Percentiles rank a stretch among this genome's conserved stretches.
These are phyloP conservation scores for Cryptococcus sp. DNA, from an alignment of 1,284 basidiomycete species.

Conservation along the genomic window DNA sequence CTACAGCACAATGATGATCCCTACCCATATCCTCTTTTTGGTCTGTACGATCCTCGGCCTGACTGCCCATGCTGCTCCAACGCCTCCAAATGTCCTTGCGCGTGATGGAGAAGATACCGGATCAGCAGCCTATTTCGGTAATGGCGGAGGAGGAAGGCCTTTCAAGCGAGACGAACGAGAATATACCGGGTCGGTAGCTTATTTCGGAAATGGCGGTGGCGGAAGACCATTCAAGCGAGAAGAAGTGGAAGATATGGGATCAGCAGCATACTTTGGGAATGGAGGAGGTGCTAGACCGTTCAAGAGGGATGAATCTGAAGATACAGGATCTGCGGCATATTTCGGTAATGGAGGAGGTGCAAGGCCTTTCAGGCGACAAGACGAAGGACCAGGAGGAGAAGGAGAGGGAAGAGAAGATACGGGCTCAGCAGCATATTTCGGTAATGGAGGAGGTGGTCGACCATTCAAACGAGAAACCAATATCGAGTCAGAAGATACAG, in stretches of 20 bases:
- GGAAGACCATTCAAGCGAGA: neutral
- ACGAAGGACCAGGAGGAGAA: neutral
- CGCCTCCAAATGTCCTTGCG: neutral
- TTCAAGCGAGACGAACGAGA: slow-evolving; percentile 2
- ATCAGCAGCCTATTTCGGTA: neutral
- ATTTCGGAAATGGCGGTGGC: neutral
- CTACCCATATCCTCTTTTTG: neutral
- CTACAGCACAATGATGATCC: neutral
- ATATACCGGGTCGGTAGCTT: neutral
- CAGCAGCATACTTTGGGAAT: neutral
- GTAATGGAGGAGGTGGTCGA: neutral
- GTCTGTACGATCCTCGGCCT: neutral
- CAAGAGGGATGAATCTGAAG: neutral
- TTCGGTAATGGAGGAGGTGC: neutral
- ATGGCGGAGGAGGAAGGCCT: neutral
- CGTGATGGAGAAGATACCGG: neutral
- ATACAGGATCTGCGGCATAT: neutral
- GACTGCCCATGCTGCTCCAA: neutral
- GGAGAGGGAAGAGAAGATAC: neutral
- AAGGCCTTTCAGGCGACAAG: neutral
- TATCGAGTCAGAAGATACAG: neutral
- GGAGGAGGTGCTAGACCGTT: neutral
- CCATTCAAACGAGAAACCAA: neutral
- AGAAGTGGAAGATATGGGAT: neutral
- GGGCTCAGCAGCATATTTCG: neutral